Percentiles rank a stretch among this genome's conserved stretches.
Conservation (phyloP, 2,329 filamentous ascomycete species). For the Zopfia rhizophila region DNA sequence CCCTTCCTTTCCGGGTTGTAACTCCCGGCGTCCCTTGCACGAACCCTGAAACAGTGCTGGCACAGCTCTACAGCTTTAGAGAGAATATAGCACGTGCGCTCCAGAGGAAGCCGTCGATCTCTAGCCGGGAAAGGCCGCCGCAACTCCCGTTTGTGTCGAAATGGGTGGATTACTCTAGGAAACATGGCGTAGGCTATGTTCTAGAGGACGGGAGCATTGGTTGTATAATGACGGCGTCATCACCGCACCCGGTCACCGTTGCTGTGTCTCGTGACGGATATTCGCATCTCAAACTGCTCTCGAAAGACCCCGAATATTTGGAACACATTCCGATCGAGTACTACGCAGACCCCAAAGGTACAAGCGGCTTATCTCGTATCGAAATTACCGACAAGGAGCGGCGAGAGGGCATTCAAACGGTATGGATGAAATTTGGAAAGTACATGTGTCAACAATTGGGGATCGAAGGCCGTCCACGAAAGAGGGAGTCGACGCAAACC, state of each 20-base stretch:
- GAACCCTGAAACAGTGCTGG: conserved; percentile 58
- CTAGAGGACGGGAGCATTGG: conserved; percentile 84
- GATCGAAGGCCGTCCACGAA: conserved; percentile 58
- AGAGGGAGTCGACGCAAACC: conserved; percentile 55
- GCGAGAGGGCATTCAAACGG: conserved; percentile 67
- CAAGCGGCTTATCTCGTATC: conserved; percentile 70
- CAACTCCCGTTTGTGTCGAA: conserved; percentile 71
- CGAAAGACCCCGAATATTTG: conserved; percentile 63
- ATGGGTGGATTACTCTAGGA: conserved; percentile 91
- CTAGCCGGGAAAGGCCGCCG: conserved; percentile 60
- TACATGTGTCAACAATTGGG: conserved; percentile 68
- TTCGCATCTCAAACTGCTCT: conserved; percentile 74
- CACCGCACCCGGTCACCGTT: conserved; percentile 70
- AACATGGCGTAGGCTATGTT: conserved; percentile 86
- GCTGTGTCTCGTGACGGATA: conserved; percentile 78
- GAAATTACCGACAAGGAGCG: conserved; percentile 69
- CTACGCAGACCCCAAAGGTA: conserved; percentile 74
- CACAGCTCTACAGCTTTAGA: conserved; percentile 56
- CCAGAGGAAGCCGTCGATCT: conserved; percentile 47
- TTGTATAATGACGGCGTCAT: conserved; percentile 65
- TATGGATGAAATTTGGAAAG: conserved; percentile 75
- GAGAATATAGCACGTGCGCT: conserved; percentile 59
- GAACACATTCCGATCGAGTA: conserved; percentile 69
- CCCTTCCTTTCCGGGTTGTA: conserved; percentile 35
- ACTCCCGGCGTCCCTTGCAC: conserved; percentile 48